phyloP scores from a whole-genome alignment of 2,329 filamentous ascomycete species.

The Xylaria polymorpha region DNA sequence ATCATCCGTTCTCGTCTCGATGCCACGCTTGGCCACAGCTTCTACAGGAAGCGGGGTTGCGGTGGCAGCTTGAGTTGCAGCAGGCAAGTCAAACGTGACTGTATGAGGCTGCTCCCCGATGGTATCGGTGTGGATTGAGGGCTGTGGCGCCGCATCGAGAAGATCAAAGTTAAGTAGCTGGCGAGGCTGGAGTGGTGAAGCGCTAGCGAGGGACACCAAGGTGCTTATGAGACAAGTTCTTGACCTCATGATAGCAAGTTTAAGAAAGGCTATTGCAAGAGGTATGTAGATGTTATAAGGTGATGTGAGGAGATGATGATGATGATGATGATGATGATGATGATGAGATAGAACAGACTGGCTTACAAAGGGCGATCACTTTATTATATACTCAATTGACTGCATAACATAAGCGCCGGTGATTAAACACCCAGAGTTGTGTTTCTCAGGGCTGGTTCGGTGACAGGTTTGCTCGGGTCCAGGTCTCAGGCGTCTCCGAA shows the following conservation, averaged over 20 bases:
- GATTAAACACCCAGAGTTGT: neutral
- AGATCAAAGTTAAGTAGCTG: constrained; percentile 52
- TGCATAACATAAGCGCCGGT: neutral
- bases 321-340: constrained; percentile 8
- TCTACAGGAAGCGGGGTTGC: constrained; percentile 41
- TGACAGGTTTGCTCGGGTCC: neutral
- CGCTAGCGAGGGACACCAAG: constrained; percentile 36
- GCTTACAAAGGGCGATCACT: neutral
- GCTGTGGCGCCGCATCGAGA: constrained; percentile 50
- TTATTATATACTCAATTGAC: constrained; percentile 26
- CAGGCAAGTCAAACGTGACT: constrained; percentile 46
- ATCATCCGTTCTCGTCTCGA: constrained; percentile 34
- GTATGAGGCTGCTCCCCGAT: constrained; percentile 46
- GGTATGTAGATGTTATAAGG: neutral
- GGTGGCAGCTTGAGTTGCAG: constrained; percentile 45
- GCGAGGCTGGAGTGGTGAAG: constrained; percentile 44
- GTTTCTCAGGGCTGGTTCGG: neutral
- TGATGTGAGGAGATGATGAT: constrained; percentile 7
- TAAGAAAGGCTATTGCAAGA: neutral
- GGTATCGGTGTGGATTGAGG: constrained; percentile 46
- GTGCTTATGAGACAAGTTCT: constrained; percentile 34
- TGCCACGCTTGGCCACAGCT: constrained; percentile 26
- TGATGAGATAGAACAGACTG: constrained; percentile 9
- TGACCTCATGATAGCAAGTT: constrained; percentile 38
- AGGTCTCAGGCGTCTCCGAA: constrained; percentile 17